Conservation (phyloP, 257 asterid genomes). For the Solanum gracilifrons region DNA sequence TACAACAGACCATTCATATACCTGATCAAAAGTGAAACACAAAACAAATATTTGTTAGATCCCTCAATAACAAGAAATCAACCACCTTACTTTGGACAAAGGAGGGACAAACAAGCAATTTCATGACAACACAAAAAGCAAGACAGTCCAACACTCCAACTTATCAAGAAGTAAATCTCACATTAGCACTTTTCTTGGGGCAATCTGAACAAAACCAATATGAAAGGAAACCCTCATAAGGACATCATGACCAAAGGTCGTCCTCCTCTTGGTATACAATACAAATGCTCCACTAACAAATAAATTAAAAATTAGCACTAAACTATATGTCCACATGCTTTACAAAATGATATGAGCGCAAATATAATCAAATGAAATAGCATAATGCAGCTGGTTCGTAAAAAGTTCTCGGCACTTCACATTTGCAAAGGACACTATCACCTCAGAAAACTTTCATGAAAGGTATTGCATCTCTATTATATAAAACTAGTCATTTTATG, state of each 20-base stretch:
- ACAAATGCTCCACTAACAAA: background rate
- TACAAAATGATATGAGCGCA: background rate
- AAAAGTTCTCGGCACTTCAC: background rate
- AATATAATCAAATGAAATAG: background rate
- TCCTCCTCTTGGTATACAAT: background rate
- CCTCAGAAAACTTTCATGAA: background rate
- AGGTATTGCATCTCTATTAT: background rate
- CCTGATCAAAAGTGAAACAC: background rate
- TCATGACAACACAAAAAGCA: background rate
- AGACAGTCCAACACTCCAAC: background rate
- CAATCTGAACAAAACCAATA: background rate
- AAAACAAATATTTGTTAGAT: background rate
- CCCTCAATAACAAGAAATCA: background rate
- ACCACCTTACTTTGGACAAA: background rate
- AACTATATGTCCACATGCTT: background rate
- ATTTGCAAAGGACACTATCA: background rate
- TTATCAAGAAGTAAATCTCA: background rate
- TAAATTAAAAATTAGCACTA: background rate
- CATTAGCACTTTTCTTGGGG: background rate
- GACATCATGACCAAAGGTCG: background rate
- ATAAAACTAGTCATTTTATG: background rate
- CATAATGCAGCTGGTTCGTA: background rate
- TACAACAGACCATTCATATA: background rate
- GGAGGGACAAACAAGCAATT: background rate
- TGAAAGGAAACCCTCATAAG: background rate